A percentile compares a stretch with the other conserved stretches of the same genome.
These are phyloP conservation scores for Neurospora cerealis DNA, from an alignment of 495 filamentous ascomycete genomes.

Conservation along the genomic window DNA sequence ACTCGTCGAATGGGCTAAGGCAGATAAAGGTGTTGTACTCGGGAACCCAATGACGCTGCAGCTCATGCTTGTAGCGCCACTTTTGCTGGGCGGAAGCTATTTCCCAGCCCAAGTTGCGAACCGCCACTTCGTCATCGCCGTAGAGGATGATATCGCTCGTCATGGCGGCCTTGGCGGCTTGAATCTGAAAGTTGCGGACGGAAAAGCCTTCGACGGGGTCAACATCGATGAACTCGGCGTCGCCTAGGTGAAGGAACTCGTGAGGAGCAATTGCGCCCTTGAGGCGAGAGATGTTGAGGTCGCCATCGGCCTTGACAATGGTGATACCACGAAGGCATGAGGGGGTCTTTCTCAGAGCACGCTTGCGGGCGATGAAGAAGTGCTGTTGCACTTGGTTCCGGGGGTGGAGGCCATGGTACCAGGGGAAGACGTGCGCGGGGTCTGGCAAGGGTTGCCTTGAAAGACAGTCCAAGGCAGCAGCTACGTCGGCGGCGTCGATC, in stretches of 20 bases:
- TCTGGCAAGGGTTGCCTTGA: conserved; percentile 75
- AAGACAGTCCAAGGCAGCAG: conserved; percentile 61
- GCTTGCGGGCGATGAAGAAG: conserved; percentile 75
- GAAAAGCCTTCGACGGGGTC: conserved; percentile 80
- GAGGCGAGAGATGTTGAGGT: conserved; percentile 61
- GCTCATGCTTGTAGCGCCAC: conserved; percentile 56
- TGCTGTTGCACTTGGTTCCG: conserved; percentile 78
- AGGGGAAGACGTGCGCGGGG: conserved; percentile 81
- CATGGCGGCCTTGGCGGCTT: conserved; percentile 78
- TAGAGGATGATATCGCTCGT: conserved; percentile 91
- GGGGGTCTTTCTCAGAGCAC: conserved; percentile 61
- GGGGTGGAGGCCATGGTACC: conserved; percentile 91
- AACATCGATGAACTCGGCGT: conserved; percentile 53
- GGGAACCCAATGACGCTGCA: conserved; percentile 43
- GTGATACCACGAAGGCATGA: conserved; percentile 72
- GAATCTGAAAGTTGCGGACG: conserved; percentile 93
- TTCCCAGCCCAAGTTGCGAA: conserved; percentile 57
- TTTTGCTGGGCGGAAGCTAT: conserved; percentile 65
- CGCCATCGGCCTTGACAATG: conserved; percentile 79
- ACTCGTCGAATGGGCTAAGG: conserved; percentile 54
- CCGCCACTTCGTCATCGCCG: conserved; percentile 55
- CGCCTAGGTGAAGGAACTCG: conserved; percentile 53
- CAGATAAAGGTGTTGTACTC: conserved; percentile 77
- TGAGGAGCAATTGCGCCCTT: conserved; percentile 77
- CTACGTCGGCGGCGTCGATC: conserved; percentile 58